These are phyloP conservation scores for Histomonas meleagridis DNA, from an alignment of 208 protist species.

Conservation along the genomic window DNA sequence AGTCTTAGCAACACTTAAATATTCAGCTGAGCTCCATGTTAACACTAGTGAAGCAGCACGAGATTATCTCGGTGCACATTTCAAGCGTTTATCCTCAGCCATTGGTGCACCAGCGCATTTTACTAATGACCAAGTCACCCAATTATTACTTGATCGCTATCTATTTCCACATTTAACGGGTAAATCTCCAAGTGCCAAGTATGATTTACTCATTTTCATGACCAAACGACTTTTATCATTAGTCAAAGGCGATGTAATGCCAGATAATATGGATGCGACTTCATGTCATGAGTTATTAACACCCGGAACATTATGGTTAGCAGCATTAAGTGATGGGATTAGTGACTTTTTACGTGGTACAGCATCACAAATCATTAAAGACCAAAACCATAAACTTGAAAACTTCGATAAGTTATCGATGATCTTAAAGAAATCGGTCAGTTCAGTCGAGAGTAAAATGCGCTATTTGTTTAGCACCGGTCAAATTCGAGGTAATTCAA, in stretches of 20 bases:
- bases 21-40: background rate
- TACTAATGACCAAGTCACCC: background rate
- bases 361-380: background rate
- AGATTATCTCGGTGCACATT: constrained; percentile 1
- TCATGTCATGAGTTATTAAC: constrained; percentile 83
- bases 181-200: constrained; percentile 65
- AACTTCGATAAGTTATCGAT: background rate
- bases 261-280: constrained; percentile 83
- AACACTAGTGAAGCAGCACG: background rate
- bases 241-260: constrained; percentile 60
- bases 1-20: constrained; percentile 45
- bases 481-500: constrained; percentile 57
- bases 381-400: background rate
- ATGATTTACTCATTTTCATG: constrained; percentile 76
- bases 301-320: constrained; percentile 66
- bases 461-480: constrained; percentile 68
- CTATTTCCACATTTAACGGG: background rate
- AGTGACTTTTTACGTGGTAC: background rate
- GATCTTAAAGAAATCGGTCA: background rate
- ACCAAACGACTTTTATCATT: constrained; percentile 82
- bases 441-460: constrained; percentile 53
- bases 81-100: background rate
- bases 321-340: background rate
- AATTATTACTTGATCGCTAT: background rate
- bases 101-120: background rate